Percentiles rank a stretch among this genome's conserved stretches.
phyloP scores from a whole-genome alignment of 2,329 filamentous ascomycete genomes.

The Teratosphaeria pseudoeucalypti region DNA sequence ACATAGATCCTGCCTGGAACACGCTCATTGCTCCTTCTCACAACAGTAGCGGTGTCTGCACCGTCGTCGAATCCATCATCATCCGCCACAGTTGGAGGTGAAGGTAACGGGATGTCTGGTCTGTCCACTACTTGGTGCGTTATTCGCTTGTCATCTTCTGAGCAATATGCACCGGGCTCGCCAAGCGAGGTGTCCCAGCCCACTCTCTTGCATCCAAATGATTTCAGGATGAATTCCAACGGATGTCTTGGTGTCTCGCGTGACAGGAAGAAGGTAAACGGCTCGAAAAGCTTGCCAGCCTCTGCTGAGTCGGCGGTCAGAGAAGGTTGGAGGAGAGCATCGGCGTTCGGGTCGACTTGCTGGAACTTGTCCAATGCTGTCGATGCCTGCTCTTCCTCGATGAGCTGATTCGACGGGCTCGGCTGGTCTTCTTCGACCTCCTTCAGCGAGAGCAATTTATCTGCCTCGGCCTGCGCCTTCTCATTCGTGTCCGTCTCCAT shows the following conservation, averaged over 20 bases:
- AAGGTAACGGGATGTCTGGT: conserved; percentile 51
- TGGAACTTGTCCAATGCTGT: conserved; percentile 81
- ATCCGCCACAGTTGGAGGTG: conserved; percentile 28
- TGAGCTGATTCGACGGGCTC: conserved; percentile 21
- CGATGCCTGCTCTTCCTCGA: conserved; percentile 3
- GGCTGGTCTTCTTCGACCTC: conserved; percentile 27
- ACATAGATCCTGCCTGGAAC: conserved; percentile 89
- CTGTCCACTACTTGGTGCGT: conserved; percentile 96
- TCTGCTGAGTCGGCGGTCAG: conserved; percentile 48
- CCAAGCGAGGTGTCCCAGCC: conserved; percentile 90
- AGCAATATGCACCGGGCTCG: conserved; percentile 75
- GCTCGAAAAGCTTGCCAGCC: conserved; percentile 67
- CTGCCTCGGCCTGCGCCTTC: conserved; percentile 39
- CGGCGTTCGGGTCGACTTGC: conserved; percentile 70
- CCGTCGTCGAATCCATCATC: conserved; percentile 29
- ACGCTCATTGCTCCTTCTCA: conserved; percentile 46
- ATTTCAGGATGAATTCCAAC: conserved; percentile 82
- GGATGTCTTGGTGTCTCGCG: conserved; percentile 85
- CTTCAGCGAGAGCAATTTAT: conserved; percentile 29
- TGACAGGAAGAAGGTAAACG: conserved; percentile 85
- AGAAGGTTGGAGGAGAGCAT: conserved; percentile 72
- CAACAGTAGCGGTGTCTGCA: conserved; percentile 35
- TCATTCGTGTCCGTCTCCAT: conserved; percentile 22
- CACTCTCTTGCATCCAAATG: conserved; percentile 91
- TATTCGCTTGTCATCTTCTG: conserved; percentile 75